Evolutionary conservation across 169 alveolate genomes (phyloP).

Genomic region (Cryptosporidium viatorum): DNA sequence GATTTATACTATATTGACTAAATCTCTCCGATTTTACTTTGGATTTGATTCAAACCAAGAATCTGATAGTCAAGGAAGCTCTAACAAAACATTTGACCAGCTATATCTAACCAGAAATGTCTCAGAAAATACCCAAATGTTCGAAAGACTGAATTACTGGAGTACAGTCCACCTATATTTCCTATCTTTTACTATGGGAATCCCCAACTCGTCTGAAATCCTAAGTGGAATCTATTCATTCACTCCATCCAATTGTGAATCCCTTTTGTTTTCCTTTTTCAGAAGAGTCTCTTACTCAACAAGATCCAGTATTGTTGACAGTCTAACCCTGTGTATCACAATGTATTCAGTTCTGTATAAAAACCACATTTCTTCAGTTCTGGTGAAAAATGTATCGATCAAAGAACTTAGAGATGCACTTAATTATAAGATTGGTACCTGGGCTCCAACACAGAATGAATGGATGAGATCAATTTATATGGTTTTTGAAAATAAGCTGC

Average conservation of each 20-base stretch:
- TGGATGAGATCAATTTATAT: slow-evolving; percentile 74
- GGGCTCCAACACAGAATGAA: slow-evolving; percentile 67
- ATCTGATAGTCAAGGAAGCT: not conserved
- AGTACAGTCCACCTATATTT: slow-evolving; percentile 67
- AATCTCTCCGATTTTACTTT: slow-evolving; percentile 1
- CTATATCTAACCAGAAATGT: slow-evolving; percentile 11
- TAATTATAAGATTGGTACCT: slow-evolving; percentile 57
- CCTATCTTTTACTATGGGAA: slow-evolving; percentile 36
- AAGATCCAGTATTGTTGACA: slow-evolving; percentile 61
- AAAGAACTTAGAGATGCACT: slow-evolving; percentile 17
- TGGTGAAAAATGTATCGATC: slow-evolving; percentile 14
- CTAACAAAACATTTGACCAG: not conserved
- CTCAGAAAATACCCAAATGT: slow-evolving; percentile 16
- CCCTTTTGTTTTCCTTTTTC: slow-evolving; percentile 41
- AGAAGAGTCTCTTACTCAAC: slow-evolving; percentile 50
- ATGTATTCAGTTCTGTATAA: slow-evolving; percentile 40
- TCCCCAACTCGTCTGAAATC: slow-evolving; percentile 56
- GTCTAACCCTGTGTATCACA: slow-evolving; percentile 43
- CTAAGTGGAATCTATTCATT: slow-evolving; percentile 58
- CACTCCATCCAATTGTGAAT: slow-evolving; percentile 59
- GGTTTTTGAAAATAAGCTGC: slow-evolving; percentile 33
- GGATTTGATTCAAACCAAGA: not conserved
- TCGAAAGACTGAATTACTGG: slow-evolving; percentile 50
- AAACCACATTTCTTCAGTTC: slow-evolving; percentile 37
- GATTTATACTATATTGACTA: not conserved